Conservation (phyloP, 148 eudicot genomes). For the Selenicereus undatus region DNA sequence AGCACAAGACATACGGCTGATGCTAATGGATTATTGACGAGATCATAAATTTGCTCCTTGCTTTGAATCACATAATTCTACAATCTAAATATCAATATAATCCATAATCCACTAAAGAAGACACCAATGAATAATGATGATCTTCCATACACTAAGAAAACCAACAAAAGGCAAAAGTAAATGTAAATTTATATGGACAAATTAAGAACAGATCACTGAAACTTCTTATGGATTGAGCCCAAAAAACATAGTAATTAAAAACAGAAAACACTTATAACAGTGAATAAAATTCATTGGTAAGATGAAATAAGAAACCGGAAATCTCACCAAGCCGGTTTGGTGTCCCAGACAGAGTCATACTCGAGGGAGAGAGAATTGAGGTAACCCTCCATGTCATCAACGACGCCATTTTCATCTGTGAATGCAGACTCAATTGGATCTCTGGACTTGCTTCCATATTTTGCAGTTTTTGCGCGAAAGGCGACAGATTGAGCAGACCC, state of each 20-base stretch:
- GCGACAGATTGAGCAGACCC: conserved; percentile 9
- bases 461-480: conserved; percentile 13
- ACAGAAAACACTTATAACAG: background rate
- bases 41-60: background rate
- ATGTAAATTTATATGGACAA: too few relatives aligned
- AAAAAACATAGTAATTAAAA: background rate
- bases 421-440: conserved; percentile 33
- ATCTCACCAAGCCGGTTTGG: conserved; percentile 81
- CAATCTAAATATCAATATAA: background rate
- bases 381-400: conserved; percentile 80
- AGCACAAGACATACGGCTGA: too few relatives aligned
- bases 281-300: too few relatives aligned
- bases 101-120: background rate
- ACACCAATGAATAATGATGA: background rate
- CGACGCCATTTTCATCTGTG: conserved; percentile 59
- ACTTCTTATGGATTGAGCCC: background rate
- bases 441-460: conserved; percentile 32
- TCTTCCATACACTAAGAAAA: background rate
- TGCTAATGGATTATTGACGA: background rate
- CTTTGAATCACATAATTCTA: background rate
- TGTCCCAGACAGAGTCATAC: conserved; percentile 98
- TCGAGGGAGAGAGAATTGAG: conserved; percentile 85
- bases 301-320: background rate
- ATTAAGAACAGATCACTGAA: background rate
- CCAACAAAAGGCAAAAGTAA: background rate